Base-by-base conservation (phyloP, 1,139 yeast genomes). In the Blastobotrys serpentis region DNA sequence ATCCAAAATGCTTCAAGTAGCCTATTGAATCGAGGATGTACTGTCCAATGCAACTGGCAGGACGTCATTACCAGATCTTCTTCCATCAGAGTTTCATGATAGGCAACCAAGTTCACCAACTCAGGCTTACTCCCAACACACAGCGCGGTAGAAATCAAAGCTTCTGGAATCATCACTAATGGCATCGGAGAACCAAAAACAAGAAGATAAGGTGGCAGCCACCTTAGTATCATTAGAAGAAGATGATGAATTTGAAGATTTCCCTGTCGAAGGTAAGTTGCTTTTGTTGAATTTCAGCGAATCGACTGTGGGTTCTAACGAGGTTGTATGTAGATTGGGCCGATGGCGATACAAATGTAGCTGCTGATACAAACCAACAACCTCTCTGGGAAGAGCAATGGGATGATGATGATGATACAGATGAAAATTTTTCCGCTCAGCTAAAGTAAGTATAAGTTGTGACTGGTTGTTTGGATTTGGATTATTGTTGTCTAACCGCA, bases 171-270 rank as follows among this genome's bases (percentile, higher is more conserved):
- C 32, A 41, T 22, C 33, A 42, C 29, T 23, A 46, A 46, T 17
- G 29, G 49, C 41, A 11, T 29, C 32, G 25, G 36, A 39, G 44
- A 44, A 44, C 4, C 39, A 45, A 41, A 46, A 54, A 29, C 52
- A 55, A 45, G 52, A 52, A 36, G 52, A 49, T 8, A 52, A 51
- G 49, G 51, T 52, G 46, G 49, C 46, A 37, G 43, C 52, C 25
- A 56, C 69, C 43, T 68, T 74, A 16, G 78, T 76, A 61, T 78
- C 90, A 1, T 72, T 88, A 50, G 96, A 88, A 63, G 96, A 87
- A 59, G 96, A 89, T 63, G 96, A 89, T 65, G 96, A 88, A 67
- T 89, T 89, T 66, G 97, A 89, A 71, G 97, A 89, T 64, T 89
- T 89, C 68, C 96, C 96, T 2, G 89, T 81, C 47, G 96, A 87